phyloP scores from a whole-genome alignment of 2,329 filamentous ascomycete genomes.

The Corniculantispora saksenae region DNA sequence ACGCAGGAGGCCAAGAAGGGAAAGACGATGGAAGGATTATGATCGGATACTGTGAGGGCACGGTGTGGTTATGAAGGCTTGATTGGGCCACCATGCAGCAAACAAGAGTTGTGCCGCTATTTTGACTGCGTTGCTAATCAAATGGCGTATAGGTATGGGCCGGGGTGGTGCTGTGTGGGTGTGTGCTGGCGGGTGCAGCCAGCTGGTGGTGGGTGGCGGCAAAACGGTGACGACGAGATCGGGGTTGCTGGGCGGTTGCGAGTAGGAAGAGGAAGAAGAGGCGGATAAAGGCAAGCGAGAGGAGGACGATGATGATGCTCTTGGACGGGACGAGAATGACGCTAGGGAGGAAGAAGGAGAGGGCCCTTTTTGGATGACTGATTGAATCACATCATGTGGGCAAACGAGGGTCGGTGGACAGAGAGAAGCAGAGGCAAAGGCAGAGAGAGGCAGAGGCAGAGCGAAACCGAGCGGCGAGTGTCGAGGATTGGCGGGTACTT shows the following conservation, averaged over 20 bases:
- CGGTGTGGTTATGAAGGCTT: neutral
- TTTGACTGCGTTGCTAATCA: neutral
- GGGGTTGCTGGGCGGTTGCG: neutral
- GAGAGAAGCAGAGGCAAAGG: neutral
- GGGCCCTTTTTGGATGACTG: neutral
- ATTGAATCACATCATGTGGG: constrained; percentile 18
- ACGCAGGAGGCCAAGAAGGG: neutral
- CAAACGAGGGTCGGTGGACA: neutral
- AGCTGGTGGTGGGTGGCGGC: neutral
- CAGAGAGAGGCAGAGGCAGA: no score
- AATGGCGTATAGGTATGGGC: no score
- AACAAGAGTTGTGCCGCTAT: neutral
- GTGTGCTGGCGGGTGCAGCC: no score
- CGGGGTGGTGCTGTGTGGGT: no score
- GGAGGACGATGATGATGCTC: neutral
- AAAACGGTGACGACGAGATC: neutral
- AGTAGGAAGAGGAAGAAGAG: neutral
- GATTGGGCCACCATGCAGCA: constrained; percentile 8
- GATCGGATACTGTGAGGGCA: constrained; percentile 9
- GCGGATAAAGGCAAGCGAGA: neutral
- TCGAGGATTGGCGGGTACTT: no score
- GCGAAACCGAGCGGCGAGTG: no score
- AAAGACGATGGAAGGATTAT: neutral
- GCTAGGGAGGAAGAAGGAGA: neutral
- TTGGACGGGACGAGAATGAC: neutral